Percentiles rank a stretch among this genome's conserved stretches.
Conservation (phyloP, 2,329 filamentous ascomycete species). For the Penicillium janthinellum region DNA sequence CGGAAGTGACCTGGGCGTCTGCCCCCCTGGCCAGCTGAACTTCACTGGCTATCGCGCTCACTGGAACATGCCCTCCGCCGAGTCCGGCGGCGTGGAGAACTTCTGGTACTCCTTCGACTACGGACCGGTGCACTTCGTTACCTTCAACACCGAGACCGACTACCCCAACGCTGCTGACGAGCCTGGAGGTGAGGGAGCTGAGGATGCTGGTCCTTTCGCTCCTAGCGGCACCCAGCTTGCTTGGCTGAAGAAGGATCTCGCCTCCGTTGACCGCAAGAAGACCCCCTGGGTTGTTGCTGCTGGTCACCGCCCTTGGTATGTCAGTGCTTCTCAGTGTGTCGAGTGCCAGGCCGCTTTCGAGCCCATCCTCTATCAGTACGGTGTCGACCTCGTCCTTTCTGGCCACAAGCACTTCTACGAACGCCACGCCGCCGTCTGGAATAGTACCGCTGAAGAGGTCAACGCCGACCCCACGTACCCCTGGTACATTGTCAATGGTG, state of each 20-base stretch:
- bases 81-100: conserved; percentile 17
- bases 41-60: conserved; percentile 29
- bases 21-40: conserved; percentile 25
- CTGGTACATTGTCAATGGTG: conserved; percentile 33
- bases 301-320: conserved; percentile 8
- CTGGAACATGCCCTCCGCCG: conserved; percentile 23
- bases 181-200: not conserved
- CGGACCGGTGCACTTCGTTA: conserved; percentile 14
- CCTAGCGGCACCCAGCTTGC: conserved; percentile 2
- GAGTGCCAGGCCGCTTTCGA: conserved; percentile 8
- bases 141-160: conserved; percentile 19
- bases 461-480: conserved; percentile 27
- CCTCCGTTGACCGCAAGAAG: conserved; percentile 9
- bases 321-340: conserved; percentile 4
- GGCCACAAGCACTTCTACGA: conserved; percentile 8
- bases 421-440: conserved; percentile 5
- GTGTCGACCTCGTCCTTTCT: conserved; percentile 9
- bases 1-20: conserved; percentile 21
- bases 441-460: conserved; percentile 19
- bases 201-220: conserved; percentile 10
- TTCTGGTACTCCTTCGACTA: conserved; percentile 21
- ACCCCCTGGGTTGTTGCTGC: conserved; percentile 13
- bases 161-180: conserved; percentile 2
- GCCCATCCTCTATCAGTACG: conserved; percentile 5
- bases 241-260: conserved; percentile 10